Evolutionary conservation across 495 filamentous ascomycete genomes (phyloP), one percentile per base, ranked within the genome.

Genomic region (Choiromyces venosus): DNA sequence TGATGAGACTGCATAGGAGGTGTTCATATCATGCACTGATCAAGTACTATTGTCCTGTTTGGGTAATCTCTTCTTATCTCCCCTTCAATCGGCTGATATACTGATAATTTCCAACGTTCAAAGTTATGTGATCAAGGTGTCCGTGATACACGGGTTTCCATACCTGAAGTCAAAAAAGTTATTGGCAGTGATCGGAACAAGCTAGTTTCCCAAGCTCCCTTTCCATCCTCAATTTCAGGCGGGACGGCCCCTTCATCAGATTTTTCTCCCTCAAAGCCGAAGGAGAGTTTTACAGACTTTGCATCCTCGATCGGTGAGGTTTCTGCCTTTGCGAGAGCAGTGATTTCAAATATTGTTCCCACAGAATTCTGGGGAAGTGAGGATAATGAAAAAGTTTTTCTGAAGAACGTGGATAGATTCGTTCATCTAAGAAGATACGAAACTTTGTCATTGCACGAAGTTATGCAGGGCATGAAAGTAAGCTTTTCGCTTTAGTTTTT

Each of bases 271-370:
- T 38, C 65, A 33, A 67, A 77, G 52, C 67, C 73, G 29, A 73
- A 67, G 44, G 74, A 74, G 78, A 83, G 81, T 68, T 84, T 96
- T 39, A 88, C 89, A 25, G 90, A 92, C 44, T 85, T 92, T 74
- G 91, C 93, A 4, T 93, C 89, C 8, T 87, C 92, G 2, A 72
- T 84, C 5, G 84, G 91, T 0, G 85, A 88, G 33, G 89, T 97
- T 16, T 97, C 95, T 7, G 91, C 94, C 4, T 98, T 96, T 79
- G 97, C 93, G 79, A 89, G 91, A 69, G 90, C 93, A 10, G 89
- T 91, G 4, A 77, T 97, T 7, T 84, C 83, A 16, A 91, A 87
- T 61, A 82, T 97, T n/a, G 86, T 99, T 39, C 94, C 95, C 1
- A 82, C 83, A 14, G 87, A 84, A 14, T 92, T 96, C 71, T 97